Conservation (phyloP, 1,139 yeast species). For the Sugiyamaella neomexicana region DNA sequence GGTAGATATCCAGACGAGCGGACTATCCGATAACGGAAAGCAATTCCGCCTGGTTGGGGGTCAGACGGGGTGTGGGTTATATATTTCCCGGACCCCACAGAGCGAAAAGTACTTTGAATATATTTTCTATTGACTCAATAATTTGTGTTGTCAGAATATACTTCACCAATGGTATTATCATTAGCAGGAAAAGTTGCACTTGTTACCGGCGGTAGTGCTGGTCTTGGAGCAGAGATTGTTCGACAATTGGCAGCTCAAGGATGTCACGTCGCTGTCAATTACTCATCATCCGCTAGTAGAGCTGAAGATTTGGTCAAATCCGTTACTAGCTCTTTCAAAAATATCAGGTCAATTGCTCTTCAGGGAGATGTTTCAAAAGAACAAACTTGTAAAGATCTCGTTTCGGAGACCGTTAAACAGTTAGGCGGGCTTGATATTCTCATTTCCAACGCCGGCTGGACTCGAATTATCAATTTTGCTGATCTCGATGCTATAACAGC, state of each 20-base stretch:
- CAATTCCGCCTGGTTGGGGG: neutral
- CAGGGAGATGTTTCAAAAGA: slow-evolving; percentile 31
- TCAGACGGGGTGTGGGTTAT: neutral
- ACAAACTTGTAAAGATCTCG: slow-evolving; percentile 29
- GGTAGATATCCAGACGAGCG: neutral
- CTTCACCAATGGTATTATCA: too few species aligned
- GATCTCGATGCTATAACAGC: slow-evolving; percentile 30
- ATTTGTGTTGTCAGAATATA: too few species aligned
- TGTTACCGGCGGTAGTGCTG: slow-evolving; percentile 39
- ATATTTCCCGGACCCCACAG: neutral
- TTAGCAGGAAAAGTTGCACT: slow-evolving; percentile 29
- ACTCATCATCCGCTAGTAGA: slow-evolving; percentile 35
- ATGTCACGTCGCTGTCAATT: slow-evolving; percentile 38
- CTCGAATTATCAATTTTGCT: slow-evolving; percentile 26
- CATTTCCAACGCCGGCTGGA: slow-evolving; percentile 39
- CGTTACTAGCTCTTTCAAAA: slow-evolving; percentile 22
- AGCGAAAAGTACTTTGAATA: neutral
- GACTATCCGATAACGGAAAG: neutral
- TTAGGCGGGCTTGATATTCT: slow-evolving; percentile 37
- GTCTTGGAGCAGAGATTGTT: slow-evolving; percentile 36
- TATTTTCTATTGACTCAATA: too few species aligned
- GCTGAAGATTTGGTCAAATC: slow-evolving; percentile 37
- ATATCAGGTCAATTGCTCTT: slow-evolving; percentile 28
- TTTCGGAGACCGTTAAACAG: slow-evolving; percentile 30
- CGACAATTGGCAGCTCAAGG: slow-evolving; percentile 34